phyloP scores from a whole-genome alignment of 2,329 filamentous ascomycete genomes.

The Diaporthe sp. region DNA sequence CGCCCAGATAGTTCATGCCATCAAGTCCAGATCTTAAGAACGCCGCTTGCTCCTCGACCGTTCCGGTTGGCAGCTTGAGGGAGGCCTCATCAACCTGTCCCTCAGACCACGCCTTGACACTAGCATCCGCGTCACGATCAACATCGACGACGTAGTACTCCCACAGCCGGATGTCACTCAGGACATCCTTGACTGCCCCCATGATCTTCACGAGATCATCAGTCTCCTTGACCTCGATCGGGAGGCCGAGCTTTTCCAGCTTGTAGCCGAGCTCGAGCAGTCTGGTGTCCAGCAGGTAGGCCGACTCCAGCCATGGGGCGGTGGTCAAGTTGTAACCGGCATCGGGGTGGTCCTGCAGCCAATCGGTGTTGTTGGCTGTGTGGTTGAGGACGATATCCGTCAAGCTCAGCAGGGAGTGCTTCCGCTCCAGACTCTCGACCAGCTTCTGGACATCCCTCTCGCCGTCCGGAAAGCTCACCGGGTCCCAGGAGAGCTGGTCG shows the following conservation, averaged over 20 bases:
- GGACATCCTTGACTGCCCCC: conserved; percentile 83
- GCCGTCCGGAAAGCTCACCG: conserved; percentile 82
- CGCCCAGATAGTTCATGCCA: conserved; percentile 80
- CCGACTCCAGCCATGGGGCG: conserved; percentile 80
- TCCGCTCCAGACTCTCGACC: conserved; percentile 83
- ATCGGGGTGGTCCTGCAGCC: conserved; percentile 94
- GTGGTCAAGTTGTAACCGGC: conserved; percentile 94
- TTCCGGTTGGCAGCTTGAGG: conserved; percentile 60
- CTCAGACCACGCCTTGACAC: conserved; percentile 77
- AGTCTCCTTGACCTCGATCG: conserved; percentile 75
- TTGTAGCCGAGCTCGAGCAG: conserved; percentile 81
- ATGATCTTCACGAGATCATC: conserved; percentile 85
- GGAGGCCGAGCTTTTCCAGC: conserved; percentile 77
- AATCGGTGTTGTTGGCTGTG: conserved; percentile 93
- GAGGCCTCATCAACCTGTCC: conserved; percentile 56
- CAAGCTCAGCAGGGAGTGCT: conserved; percentile 86
- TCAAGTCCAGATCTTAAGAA: conserved; percentile 76
- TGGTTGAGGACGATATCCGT: conserved; percentile 99
- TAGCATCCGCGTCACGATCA: conserved; percentile 74
- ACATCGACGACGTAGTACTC: conserved; percentile 92
- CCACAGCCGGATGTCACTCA: conserved; percentile 85
- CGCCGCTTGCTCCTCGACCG: conserved; percentile 61
- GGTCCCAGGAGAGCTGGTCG: conserved; percentile 90
- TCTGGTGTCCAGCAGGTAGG: conserved; percentile 69
- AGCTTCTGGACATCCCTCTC: conserved; percentile 83